Evolutionary conservation across 2,329 filamentous ascomycete species (phyloP).

Genomic region (Xylaria sp.): DNA sequence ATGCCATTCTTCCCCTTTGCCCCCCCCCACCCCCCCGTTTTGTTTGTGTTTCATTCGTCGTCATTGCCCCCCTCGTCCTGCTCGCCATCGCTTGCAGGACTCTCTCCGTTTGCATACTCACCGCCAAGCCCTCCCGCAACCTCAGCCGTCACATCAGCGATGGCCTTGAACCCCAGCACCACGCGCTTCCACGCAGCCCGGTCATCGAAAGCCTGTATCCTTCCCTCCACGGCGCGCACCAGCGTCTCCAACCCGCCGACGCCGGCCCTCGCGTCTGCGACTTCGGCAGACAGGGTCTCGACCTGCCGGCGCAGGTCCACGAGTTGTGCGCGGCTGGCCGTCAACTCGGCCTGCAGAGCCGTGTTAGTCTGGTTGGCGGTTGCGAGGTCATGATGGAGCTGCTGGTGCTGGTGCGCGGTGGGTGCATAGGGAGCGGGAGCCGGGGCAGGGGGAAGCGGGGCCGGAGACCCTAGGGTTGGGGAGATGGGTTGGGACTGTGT

Average conservation of each 20-base stretch:
- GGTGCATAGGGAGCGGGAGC: not conserved
- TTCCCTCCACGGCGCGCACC: not conserved
- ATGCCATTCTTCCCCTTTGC: too few relatives aligned
- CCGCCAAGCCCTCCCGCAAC: not conserved
- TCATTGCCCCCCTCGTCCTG: not conserved
- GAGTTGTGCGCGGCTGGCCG: not conserved
- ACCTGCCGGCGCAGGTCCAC: not conserved
- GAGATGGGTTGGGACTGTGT: too few relatives aligned
- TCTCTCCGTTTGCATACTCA: not conserved
- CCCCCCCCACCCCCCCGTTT: too few relatives aligned
- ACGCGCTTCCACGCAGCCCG: not conserved
- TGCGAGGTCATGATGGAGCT: not conserved
- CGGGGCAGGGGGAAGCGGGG: too few relatives aligned
- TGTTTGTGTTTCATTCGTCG: too few relatives aligned
- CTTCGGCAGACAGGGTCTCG: constrained; percentile 2
- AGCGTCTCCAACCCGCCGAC: constrained; percentile 5
- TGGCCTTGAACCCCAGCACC: not conserved
- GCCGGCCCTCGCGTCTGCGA: constrained; percentile 1
- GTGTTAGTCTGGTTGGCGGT: not conserved
- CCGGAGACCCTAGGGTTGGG: too few relatives aligned
- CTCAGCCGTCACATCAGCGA: constrained; percentile 2
- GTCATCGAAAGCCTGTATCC: constrained; percentile 2
- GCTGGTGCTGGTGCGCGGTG: too few relatives aligned
- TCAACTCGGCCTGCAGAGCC: not conserved
- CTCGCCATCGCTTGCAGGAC: not conserved